Percentiles rank a stretch among this genome's conserved stretches.
Evolutionary conservation across 2,329 filamentous ascomycete species (phyloP).

Genomic region (Sarocladiaceae sp.): DNA sequence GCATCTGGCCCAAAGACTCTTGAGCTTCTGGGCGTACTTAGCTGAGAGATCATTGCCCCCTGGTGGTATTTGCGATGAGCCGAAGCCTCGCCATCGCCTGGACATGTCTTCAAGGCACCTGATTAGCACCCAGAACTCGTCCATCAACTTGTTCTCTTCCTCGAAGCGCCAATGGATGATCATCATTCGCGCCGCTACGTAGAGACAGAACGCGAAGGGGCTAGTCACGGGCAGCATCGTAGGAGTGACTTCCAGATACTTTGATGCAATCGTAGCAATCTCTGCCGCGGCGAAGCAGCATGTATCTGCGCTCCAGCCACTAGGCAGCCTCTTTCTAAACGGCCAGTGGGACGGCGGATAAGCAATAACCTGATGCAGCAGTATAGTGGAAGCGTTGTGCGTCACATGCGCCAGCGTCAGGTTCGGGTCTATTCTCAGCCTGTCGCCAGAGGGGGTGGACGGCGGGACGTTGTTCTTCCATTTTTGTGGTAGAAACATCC

Average conservation of each 20-base stretch:
- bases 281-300: conserved; percentile 35
- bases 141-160: neutral
- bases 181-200: conserved; percentile 32
- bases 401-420: conserved; percentile 40
- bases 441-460: conserved; percentile 11
- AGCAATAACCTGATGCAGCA: conserved; percentile 39
- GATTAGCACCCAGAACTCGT: conserved; percentile 7
- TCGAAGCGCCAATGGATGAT: conserved; percentile 23
- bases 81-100: neutral
- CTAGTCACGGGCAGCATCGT: conserved; percentile 19
- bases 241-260: conserved; percentile 31
- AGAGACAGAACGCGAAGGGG: conserved; percentile 37
- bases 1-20: neutral
- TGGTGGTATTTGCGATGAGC: neutral
- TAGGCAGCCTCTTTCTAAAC: conserved; percentile 29
- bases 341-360: conserved; percentile 30
- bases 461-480: conserved; percentile 11
- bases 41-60: conserved; percentile 4
- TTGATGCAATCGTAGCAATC: conserved; percentile 33
- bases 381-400: conserved; percentile 40
- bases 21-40: neutral
- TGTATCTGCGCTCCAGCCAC: conserved; percentile 34
- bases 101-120: neutral
- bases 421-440: conserved; percentile 36
- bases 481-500: conserved; percentile 16